A percentile compares a stretch with the other conserved stretches of the same genome.
phyloP scores from a whole-genome alignment of 257 asterid genomes.

The Jacaranda mimosifolia region DNA sequence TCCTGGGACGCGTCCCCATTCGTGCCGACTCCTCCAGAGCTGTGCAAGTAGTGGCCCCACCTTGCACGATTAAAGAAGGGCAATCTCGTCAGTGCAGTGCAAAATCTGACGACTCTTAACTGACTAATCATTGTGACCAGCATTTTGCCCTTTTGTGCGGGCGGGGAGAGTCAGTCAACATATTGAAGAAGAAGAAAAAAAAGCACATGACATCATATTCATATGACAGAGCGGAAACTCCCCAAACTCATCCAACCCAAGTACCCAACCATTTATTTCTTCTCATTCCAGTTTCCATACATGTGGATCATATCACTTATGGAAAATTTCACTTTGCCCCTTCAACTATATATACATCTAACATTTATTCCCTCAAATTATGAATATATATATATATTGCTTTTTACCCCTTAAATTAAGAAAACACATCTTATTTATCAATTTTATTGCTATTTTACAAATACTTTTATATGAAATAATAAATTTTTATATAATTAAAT shows the following conservation, averaged over 20 bases:
- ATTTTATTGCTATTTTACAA: no score
- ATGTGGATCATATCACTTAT: no score
- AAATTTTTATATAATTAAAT: no score
- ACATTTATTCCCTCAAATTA: no score
- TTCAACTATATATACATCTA: no score
- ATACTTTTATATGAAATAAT: no score
- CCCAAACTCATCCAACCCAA: constrained; percentile 5
- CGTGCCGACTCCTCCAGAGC: constrained; percentile 42
- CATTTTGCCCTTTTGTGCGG: background rate
- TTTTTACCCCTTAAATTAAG: no score
- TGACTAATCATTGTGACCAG: constrained; percentile 36
- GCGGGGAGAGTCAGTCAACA: background rate
- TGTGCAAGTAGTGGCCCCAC: constrained; percentile 39
- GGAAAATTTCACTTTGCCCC: no score
- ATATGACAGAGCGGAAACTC: constrained; percentile 22
- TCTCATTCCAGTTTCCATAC: background rate
- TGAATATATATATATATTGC: no score
- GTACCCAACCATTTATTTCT: constrained; percentile 12
- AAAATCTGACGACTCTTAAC: background rate
- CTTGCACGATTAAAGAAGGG: constrained; percentile 27
- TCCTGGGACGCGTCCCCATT: no score
- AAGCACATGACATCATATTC: no score
- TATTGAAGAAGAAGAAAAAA: background rate
- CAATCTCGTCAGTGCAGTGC: constrained; percentile 5
- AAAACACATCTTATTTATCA: no score